Evolutionary conservation across 2,329 filamentous ascomycete genomes (phyloP), one percentile per base, ranked within the genome.

Genomic region (Bipolaris oryzae): DNA sequence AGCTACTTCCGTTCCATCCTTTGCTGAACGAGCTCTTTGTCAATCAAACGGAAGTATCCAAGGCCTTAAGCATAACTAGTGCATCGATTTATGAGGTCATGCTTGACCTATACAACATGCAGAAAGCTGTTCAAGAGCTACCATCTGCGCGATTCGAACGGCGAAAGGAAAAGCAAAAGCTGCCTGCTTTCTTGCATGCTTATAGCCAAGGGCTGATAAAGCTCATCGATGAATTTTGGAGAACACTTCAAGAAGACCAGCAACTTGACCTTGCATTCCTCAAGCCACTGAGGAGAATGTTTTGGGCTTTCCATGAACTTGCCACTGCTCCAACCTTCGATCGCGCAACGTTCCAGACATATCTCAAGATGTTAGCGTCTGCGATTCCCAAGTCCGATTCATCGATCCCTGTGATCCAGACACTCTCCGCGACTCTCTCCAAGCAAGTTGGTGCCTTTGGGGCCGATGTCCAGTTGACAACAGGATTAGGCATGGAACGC

Each of bases 401-500:
- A 5, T 50, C 61, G 0, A 53, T 43, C 20, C 35, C 39, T 59
- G 6, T 68, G 73, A 20, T 74, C 63, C 34, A 66, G 61, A 47
- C 64, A 63, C 38, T 78, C 61, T 43, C 64, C 57, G 47, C 63
- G 66, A 43, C 53, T 20, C 48, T 72, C 11, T 66, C 61, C 3
- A 69, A 69, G 49, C 68, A 74, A 43, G 49, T 73, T 7, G 62
- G 61, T 34, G 75, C 56, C 2, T 94, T 96, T 69, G 82, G 85
- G 21, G 82, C 85, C 15, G 87, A 86, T 1, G 93, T 92, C 78
- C 86, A 87, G 53, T 78, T 96, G 13, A 87, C 81, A 0, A 92
- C 89, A 2, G 92, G 92, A 0, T 79, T 92, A 11, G 88, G 86
- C 63, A 95, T 96, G 90, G 90, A 95, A 70, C 74, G 79, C 7